Base-by-base conservation (phyloP, 805 yeast species). In the Isabelozyma gotoi region DNA sequence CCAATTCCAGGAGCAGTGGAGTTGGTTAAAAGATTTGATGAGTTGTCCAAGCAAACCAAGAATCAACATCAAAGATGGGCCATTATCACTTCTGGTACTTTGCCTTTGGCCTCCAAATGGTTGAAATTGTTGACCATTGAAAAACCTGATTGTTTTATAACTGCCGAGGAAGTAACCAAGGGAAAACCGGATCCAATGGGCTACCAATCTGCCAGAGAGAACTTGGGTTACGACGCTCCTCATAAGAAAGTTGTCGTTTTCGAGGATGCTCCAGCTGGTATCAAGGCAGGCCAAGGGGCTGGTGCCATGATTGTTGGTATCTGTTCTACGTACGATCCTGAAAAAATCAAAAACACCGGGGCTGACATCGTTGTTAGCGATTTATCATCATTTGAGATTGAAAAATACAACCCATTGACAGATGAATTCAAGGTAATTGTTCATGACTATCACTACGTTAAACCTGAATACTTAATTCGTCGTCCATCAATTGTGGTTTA, bases 341-440 rank as follows among this genome's bases (percentile, higher is more conserved):
- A 59, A 42, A 59, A 58, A 59, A 59, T 59, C 5, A 50, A 53
- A 40, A 44, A 44, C 8, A 50, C 62, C 11, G 64, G 64, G 27
- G 64, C 64, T 12, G 64, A 59, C 48, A 59, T 59, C 41, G 64
- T 59, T 20, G 64, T 59, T n/a, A 57, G 51, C 35, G 60, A 59
- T 51, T 47, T 59, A 47, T 51, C 61, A 11, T 49, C 57, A 12
- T 55, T 59, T 44, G 48, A 57, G 52, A 50, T 59, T 35, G 56
- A 57, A 20, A 52, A 45, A 16, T 59, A 57, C 56, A 53, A 58
- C 44, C 51, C 55, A 16, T 60, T 51, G 27, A 64, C 69, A 11
- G 68, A 65, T 36, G 65, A 59, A 53, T 63, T 65, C 56, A 65
- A 58, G 57, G 65, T 65, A 39, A 48, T 54, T 19, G 68, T 65